Percentiles rank a stretch among this genome's conserved stretches.
Evolutionary conservation across 768 basidiomycete species (phyloP).

Genomic region (Lactifluus hygrophoroides): DNA sequence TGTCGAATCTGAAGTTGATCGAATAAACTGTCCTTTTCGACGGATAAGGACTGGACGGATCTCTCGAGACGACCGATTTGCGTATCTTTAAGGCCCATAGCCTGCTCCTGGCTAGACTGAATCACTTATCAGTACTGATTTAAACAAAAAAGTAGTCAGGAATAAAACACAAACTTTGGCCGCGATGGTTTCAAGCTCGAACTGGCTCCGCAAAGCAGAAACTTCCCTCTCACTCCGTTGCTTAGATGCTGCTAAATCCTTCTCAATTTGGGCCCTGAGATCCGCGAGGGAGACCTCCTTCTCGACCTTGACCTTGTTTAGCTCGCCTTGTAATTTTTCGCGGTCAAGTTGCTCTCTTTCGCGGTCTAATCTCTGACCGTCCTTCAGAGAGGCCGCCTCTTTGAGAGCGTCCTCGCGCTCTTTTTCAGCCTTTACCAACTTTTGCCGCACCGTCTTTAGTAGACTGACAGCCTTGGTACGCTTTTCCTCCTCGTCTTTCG

Average conservation of each 20-base stretch:
- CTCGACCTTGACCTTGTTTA: slow-evolving; percentile 52
- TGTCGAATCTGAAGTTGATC: slow-evolving; percentile 82
- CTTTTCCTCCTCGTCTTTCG: slow-evolving; percentile 97
- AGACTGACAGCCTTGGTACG: slow-evolving; percentile 87
- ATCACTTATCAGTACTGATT: slow-evolving; percentile 11
- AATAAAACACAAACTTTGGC: slow-evolving; percentile 48
- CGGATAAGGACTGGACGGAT: slow-evolving; percentile 56
- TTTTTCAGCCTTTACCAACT: slow-evolving; percentile 94
- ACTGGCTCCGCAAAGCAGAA: slow-evolving; percentile 52
- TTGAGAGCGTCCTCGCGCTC: slow-evolving; percentile 73
- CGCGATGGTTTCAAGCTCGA: slow-evolving; percentile 67
- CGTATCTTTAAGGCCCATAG: slow-evolving; percentile 47
- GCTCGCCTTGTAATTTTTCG: slow-evolving; percentile 49
- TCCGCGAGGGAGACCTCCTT: slow-evolving; percentile 53
- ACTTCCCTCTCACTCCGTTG: slow-evolving; percentile 74
- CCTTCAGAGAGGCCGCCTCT: slow-evolving; percentile 48
- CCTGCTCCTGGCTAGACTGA: slow-evolving; percentile 63
- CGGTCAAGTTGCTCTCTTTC: slow-evolving; percentile 40
- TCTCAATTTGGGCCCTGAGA: slow-evolving; percentile 62
- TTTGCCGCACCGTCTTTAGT: slow-evolving; percentile 92
- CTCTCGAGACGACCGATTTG: slow-evolving; percentile 64
- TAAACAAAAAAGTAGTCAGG: not conserved
- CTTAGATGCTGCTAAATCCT: slow-evolving; percentile 49
- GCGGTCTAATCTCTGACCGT: slow-evolving; percentile 41
- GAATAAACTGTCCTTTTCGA: slow-evolving; percentile 75